Percentiles rank a stretch among this genome's conserved stretches.
Evolutionary conservation across 2,329 filamentous ascomycete genomes (phyloP).

Genomic region (Verticillium dahliae): DNA sequence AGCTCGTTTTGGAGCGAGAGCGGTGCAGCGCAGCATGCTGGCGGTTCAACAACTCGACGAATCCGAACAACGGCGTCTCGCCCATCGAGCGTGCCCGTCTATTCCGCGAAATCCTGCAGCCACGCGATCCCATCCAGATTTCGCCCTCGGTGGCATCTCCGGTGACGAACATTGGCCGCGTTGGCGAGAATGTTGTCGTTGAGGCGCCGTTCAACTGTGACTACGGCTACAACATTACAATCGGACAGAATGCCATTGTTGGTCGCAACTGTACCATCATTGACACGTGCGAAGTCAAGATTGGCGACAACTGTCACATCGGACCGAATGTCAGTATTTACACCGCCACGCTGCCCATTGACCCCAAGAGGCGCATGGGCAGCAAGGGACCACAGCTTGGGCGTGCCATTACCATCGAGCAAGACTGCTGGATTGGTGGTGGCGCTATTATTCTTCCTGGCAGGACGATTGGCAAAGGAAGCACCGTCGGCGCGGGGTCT

Average conservation of each 20-base stretch:
- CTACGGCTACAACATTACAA: slow-evolving; percentile 89
- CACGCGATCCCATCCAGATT: slow-evolving; percentile 47
- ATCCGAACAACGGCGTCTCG: slow-evolving; percentile 66
- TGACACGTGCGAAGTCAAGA: slow-evolving; percentile 76
- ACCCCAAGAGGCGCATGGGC: slow-evolving; percentile 67
- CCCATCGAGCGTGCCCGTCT: slow-evolving; percentile 60
- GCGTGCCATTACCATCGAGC: slow-evolving; percentile 68
- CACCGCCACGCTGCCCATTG: slow-evolving; percentile 65
- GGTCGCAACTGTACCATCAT: slow-evolving; percentile 79
- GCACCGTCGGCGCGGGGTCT: slow-evolving; percentile 74
- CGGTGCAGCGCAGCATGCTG: slow-evolving; percentile 75
- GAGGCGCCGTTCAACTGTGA: slow-evolving; percentile 89
- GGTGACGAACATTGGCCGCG: slow-evolving; percentile 48
- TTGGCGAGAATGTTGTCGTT: slow-evolving; percentile 72
- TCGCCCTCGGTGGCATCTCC: slow-evolving; percentile 48
- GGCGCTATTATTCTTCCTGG: slow-evolving; percentile 73
- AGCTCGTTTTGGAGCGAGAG: slow-evolving; percentile 77
- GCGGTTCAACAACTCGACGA: slow-evolving; percentile 79
- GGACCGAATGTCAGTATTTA: slow-evolving; percentile 85
- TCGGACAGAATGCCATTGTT: slow-evolving; percentile 80
- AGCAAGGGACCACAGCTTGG: slow-evolving; percentile 66
- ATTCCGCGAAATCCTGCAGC: slow-evolving; percentile 66
- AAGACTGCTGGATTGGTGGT: slow-evolving; percentile 79
- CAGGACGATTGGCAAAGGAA: slow-evolving; percentile 72
- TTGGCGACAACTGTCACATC: slow-evolving; percentile 71